Evolutionary conservation across 2,329 filamentous ascomycete species (phyloP), one percentile per base, ranked within the genome.

Genomic region (Trichocomaceae sp.): DNA sequence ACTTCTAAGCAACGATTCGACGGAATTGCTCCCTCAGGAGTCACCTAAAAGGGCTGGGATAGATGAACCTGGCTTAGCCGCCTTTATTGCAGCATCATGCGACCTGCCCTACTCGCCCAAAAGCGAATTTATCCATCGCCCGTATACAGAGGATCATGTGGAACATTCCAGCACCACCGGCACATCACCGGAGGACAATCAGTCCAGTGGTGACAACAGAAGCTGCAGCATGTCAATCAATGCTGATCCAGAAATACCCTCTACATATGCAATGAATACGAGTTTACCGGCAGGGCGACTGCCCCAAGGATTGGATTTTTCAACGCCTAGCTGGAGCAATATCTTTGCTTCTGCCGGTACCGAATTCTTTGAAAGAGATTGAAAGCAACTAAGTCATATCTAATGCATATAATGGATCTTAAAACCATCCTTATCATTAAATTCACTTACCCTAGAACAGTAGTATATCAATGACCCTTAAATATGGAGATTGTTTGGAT

Each of bases 71-170:
- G 20, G 44, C 20, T 20, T 46, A 10, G 44, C 17, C 20, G 44
- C 44, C 12, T 46, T 46, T 20, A 46, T 46, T 46, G 44, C 44
- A 23, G 44, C 44, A 20, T 46, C 44, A 46, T 46, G 44, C 44
- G 19, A 46, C 26, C 22, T 46, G 1, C 19, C 44, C 17, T 46
- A 46, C 23, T 46, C 44, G 4, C 44, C 44, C 17, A 46, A 46
- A 15, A 22, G 44, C 19, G 44, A 46, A 46, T 46, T 46, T 15
- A 46, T 46, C 23, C 44, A 46, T 46, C 44, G 44, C 8, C 44
- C 44, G 44, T 46, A 46, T 23, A 22, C 44, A 22, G 44, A 46
- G 17, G 44, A 20, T 23, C 44, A 46, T 46, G 13, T 41, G 8
- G 44, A 46, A 8, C 44, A 46, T 15, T 23, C 44, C 19, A 46